Percentiles rank a stretch among this genome's conserved stretches.
phyloP scores from a whole-genome alignment of 2,329 filamentous ascomycete genomes.

The Nigrospora osmanthi region DNA sequence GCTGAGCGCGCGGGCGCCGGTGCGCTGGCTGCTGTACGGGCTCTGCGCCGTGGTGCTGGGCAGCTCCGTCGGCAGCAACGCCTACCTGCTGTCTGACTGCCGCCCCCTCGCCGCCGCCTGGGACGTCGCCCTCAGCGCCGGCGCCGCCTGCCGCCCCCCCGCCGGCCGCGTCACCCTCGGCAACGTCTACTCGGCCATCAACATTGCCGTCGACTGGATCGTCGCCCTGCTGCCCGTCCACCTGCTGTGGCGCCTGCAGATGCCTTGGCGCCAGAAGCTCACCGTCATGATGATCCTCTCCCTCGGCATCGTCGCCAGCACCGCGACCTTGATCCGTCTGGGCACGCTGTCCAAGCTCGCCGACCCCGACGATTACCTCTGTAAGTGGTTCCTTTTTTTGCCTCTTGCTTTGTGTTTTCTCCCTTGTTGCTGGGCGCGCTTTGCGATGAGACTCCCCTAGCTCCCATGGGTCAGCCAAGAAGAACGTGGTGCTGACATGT shows the following conservation, averaged over 20 bases:
- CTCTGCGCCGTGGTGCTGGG: neutral
- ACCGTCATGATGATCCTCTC: neutral
- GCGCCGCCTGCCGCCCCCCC: neutral
- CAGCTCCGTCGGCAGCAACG: constrained; percentile 1
- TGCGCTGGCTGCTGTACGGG: neutral
- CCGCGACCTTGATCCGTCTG: neutral
- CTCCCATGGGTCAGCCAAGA: too few species aligned
- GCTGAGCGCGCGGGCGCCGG: neutral
- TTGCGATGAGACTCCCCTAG: too few species aligned
- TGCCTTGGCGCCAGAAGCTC: neutral
- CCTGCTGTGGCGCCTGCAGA: neutral
- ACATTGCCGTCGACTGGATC: neutral
- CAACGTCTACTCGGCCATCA: neutral
- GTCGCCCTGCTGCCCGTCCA: neutral
- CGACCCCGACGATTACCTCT: neutral
- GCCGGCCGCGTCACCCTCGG: neutral
- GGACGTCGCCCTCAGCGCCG: neutral
- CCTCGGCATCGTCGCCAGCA: neutral
- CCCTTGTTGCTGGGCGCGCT: too few species aligned
- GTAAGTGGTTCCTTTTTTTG: neutral
- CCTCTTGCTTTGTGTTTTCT: too few species aligned
- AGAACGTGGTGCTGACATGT: too few species aligned
- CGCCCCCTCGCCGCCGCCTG: neutral
- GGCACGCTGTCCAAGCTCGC: neutral
- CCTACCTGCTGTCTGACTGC: constrained; percentile 3